Percentiles rank a stretch among this genome's conserved stretches.
Conservation (phyloP, 257 asterid species). For the Scutellaria galericulata region DNA sequence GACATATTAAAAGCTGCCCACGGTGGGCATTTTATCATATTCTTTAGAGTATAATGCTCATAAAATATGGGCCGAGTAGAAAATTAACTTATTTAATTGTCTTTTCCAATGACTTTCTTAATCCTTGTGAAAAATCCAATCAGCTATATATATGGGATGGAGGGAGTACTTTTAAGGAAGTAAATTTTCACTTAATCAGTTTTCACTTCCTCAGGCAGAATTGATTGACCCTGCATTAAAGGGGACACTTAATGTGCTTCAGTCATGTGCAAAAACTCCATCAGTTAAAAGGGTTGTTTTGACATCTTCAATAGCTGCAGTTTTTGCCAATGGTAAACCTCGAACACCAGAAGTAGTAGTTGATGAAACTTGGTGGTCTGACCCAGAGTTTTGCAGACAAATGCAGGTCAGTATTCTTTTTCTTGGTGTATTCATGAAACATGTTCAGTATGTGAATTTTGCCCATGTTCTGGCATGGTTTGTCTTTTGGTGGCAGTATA, state of each 20-base stretch:
- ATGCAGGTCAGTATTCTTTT: constrained; percentile 37
- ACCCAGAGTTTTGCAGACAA: constrained; percentile 51
- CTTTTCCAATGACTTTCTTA: too few relatives aligned
- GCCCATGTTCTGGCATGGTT: neutral
- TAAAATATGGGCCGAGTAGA: too few relatives aligned
- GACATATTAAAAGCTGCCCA: too few relatives aligned
- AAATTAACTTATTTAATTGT: too few relatives aligned
- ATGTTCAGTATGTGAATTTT: neutral
- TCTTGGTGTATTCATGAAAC: neutral
- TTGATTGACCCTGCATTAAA: constrained; percentile 76
- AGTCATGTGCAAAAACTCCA: constrained; percentile 61
- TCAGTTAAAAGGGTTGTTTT: constrained; percentile 64
- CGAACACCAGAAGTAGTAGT: constrained; percentile 60
- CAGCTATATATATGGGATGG: too few relatives aligned
- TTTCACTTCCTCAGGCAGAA: constrained; percentile 52
- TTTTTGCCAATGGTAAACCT: constrained; percentile 51
- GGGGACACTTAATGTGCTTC: constrained; percentile 74
- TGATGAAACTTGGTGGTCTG: constrained; percentile 53
- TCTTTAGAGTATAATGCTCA: too few relatives aligned
- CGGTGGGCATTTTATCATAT: too few relatives aligned
- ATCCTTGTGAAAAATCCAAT: too few relatives aligned
- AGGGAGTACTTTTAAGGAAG: too few relatives aligned
- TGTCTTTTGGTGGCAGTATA: neutral
- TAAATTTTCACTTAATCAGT: neutral
- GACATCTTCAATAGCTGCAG: constrained; percentile 67